These are phyloP conservation scores for Proliferodiscus dingleyae DNA, from an alignment of 2,329 filamentous ascomycete genomes.

Conservation along the genomic window DNA sequence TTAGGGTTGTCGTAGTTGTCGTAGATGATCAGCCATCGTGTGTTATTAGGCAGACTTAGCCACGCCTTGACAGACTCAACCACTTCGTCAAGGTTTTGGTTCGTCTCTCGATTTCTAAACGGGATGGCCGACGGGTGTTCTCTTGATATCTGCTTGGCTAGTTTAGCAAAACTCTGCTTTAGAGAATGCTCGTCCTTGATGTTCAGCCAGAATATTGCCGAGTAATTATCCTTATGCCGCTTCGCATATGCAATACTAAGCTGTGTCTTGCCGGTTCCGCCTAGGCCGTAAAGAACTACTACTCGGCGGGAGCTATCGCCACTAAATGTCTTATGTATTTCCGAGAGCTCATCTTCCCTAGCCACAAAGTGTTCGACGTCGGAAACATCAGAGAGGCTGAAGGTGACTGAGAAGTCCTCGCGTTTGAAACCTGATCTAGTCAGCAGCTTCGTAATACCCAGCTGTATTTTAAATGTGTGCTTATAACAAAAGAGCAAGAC, in stretches of 20 bases:
- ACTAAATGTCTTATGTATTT: slow-evolving; percentile 28
- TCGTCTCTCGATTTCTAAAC: background rate
- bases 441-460: slow-evolving; percentile 8
- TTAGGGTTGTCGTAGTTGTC: slow-evolving; percentile 33
- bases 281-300: slow-evolving; percentile 32
- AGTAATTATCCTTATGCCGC: slow-evolving; percentile 15
- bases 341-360: slow-evolving; percentile 28
- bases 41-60: slow-evolving; percentile 22
- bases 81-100: slow-evolving; percentile 5
- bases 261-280: slow-evolving; percentile 44
- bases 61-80: slow-evolving; percentile 9
- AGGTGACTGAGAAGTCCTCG: slow-evolving; percentile 27
- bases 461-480: background rate
- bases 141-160: slow-evolving; percentile 9
- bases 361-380: slow-evolving; percentile 30
- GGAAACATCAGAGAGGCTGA: slow-evolving; percentile 27
- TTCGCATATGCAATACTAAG: slow-evolving; percentile 34
- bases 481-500: slow-evolving; percentile 2
- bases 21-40: slow-evolving; percentile 32
- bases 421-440: slow-evolving; percentile 19
- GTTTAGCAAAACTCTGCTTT: slow-evolving; percentile 25
- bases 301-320: slow-evolving; percentile 18
- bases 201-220: slow-evolving; percentile 18
- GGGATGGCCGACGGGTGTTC: slow-evolving; percentile 4
- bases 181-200: slow-evolving; percentile 18